Evolutionary conservation across 768 basidiomycete species (phyloP).

Genomic region (Agrocybe chaxingu): DNA sequence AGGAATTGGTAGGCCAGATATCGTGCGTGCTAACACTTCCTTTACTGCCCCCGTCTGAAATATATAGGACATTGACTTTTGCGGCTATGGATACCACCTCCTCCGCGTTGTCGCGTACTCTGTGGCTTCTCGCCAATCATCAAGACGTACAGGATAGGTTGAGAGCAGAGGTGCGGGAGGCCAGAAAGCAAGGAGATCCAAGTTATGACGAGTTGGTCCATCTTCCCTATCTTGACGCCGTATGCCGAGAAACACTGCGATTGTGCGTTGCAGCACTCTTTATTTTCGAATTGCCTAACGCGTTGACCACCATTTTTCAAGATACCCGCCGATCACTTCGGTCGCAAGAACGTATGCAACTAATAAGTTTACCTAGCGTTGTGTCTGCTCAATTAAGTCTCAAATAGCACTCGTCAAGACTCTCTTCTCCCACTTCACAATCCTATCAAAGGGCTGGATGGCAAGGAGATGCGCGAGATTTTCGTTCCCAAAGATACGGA

Average conservation of each 20-base stretch:
- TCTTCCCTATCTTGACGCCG: conserved; percentile 34
- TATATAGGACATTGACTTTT: conserved; percentile 19
- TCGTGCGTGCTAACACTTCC: conserved; percentile 15
- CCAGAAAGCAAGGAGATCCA: conserved; percentile 19
- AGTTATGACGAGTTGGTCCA: conserved; percentile 33
- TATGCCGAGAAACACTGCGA: conserved; percentile 35
- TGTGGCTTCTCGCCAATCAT: conserved; percentile 15
- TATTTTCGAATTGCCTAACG: background rate
- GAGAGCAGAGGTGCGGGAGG: conserved; percentile 19
- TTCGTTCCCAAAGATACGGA: conserved; percentile 34
- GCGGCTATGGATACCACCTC: conserved; percentile 24
- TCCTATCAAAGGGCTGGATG: conserved; percentile 20
- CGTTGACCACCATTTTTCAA: background rate
- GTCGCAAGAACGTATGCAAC: conserved; percentile 15
- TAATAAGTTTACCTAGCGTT: background rate
- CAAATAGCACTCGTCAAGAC: conserved; percentile 17
- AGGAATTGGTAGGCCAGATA: conserved; percentile 38
- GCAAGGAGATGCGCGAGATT: conserved; percentile 23
- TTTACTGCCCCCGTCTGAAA: background rate
- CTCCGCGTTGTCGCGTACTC: conserved; percentile 14
- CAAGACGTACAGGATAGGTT: conserved; percentile 20
- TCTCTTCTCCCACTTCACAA: conserved; percentile 17
- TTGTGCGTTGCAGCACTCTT: conserved; percentile 19
- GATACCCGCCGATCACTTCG: conserved; percentile 20
- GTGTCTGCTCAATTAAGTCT: background rate